Evolutionary conservation across 257 asterid species (phyloP).

Genomic region (Vinca minor): DNA sequence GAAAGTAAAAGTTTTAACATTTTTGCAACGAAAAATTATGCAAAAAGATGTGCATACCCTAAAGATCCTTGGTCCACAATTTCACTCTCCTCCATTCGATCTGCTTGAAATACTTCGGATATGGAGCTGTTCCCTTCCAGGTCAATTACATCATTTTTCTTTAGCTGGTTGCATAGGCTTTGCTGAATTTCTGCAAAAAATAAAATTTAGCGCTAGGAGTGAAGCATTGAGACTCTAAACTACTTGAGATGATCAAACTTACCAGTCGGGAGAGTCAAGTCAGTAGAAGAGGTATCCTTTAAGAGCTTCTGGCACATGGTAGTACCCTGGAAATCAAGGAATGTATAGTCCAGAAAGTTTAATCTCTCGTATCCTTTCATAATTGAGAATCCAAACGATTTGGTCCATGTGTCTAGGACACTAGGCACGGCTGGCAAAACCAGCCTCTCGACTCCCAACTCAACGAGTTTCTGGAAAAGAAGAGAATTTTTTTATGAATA

Average conservation of each 20-base stretch:
- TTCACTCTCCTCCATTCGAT: conserved; percentile 26
- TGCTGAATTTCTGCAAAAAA: conserved; percentile 36
- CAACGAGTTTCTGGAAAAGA: conserved; percentile 48
- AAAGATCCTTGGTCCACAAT: conserved; percentile 31
- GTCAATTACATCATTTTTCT: conserved; percentile 15
- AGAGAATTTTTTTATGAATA: background rate
- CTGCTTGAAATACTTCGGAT: conserved; percentile 44
- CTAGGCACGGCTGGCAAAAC: conserved; percentile 77
- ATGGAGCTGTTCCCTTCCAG: conserved; percentile 28
- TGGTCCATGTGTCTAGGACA: conserved; percentile 64
- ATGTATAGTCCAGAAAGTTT: conserved; percentile 41
- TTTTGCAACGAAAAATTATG: background rate
- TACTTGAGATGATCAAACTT: conserved; percentile 12
- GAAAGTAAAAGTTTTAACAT: background rate
- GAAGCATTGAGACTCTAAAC: background rate
- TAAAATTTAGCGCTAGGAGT: background rate
- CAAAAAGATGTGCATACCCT: conserved; percentile 43
- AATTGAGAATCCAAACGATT: conserved; percentile 63
- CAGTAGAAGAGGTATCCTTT: conserved; percentile 14
- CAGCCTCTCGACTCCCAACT: conserved; percentile 74
- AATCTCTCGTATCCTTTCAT: conserved; percentile 51
- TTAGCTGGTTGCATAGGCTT: conserved; percentile 16
- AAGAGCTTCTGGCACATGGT: conserved; percentile 65
- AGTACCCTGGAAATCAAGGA: conserved; percentile 79
- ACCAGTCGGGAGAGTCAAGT: conserved; percentile 36